These are phyloP conservation scores for Colletotrichum plurivorum DNA, from an alignment of 2,329 filamentous ascomycete genomes.

Conservation along the genomic window DNA sequence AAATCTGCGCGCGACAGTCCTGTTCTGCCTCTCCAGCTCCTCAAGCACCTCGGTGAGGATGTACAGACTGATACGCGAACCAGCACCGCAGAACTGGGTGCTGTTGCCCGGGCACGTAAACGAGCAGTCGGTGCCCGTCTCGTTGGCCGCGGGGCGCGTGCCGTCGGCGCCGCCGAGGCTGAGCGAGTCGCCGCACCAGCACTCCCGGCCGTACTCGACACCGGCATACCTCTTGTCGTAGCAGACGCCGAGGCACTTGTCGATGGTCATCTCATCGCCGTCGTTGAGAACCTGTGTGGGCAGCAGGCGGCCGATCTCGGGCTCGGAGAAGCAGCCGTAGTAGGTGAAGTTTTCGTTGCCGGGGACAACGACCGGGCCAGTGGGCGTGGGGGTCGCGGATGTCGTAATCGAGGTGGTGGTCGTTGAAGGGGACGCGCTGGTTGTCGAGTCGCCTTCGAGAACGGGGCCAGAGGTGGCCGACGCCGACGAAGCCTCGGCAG, in stretches of 20 bases:
- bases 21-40: conserved; percentile 4
- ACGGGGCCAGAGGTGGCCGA: not conserved
- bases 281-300: conserved; percentile 48
- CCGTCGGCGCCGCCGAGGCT: conserved; percentile 42
- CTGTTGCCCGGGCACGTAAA: conserved; percentile 40
- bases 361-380: conserved; percentile 46
- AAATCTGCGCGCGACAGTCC: not conserved
- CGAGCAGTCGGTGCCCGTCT: conserved; percentile 37
- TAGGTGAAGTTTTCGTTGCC: conserved; percentile 56
- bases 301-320: conserved; percentile 50
- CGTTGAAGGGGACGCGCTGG: not conserved
- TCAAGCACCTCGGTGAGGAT: conserved; percentile 35
- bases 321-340: conserved; percentile 53
- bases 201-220: conserved; percentile 43
- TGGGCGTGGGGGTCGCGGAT: conserved; percentile 40
- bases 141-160: conserved; percentile 37
- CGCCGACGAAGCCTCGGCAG: not conserved
- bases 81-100: conserved; percentile 41
- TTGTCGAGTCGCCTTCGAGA: not conserved
- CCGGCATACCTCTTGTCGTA: conserved; percentile 40
- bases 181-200: conserved; percentile 44
- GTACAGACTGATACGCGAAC: conserved; percentile 51
- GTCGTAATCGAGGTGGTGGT: not conserved
- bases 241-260: conserved; percentile 40
- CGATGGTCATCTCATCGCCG: conserved; percentile 41